Percentiles rank a stretch among this genome's conserved stretches.
Conservation (phyloP, 257 asterid species). For the Anisodus tanguticus region DNA sequence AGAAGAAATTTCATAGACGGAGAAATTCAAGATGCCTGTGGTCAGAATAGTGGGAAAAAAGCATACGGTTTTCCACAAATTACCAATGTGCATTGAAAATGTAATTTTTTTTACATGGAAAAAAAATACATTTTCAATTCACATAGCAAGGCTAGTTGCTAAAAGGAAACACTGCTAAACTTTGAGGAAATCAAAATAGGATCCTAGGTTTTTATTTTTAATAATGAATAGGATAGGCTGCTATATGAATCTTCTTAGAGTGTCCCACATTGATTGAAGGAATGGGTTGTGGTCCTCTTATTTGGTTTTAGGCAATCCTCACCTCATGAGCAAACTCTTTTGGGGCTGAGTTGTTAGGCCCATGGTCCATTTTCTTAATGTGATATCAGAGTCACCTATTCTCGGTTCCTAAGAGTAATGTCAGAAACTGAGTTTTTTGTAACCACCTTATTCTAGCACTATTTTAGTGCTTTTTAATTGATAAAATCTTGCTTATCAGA, state of each 20-base stretch:
- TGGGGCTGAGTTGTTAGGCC: not conserved
- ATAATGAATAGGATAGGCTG: not conserved
- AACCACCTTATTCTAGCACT: not conserved
- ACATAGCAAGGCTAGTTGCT: not conserved
- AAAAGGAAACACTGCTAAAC: not conserved
- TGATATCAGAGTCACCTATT: not conserved
- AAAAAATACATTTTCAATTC: too few relatives aligned
- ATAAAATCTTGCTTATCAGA: not conserved
- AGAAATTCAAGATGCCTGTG: too few relatives aligned
- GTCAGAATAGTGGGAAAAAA: too few relatives aligned
- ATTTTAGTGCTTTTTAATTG: not conserved
- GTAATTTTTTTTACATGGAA: not conserved
- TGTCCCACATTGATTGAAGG: not conserved
- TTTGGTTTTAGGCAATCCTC: not conserved
- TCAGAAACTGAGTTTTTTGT: not conserved
- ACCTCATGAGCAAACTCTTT: not conserved
- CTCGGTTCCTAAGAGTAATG: not conserved
- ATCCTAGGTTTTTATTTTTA: not conserved
- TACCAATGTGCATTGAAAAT: not conserved
- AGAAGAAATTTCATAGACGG: too few relatives aligned
- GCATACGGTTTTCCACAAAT: not conserved
- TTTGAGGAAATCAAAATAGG: slow-evolving; percentile 2
- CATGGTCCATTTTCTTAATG: not conserved
- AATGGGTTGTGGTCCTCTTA: not conserved
- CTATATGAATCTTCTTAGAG: too few relatives aligned